A percentile compares a stretch with the other conserved stretches of the same genome.
Conservation (phyloP, 192 early-diverging fungal species). For the Lobosporangium transversale region DNA sequence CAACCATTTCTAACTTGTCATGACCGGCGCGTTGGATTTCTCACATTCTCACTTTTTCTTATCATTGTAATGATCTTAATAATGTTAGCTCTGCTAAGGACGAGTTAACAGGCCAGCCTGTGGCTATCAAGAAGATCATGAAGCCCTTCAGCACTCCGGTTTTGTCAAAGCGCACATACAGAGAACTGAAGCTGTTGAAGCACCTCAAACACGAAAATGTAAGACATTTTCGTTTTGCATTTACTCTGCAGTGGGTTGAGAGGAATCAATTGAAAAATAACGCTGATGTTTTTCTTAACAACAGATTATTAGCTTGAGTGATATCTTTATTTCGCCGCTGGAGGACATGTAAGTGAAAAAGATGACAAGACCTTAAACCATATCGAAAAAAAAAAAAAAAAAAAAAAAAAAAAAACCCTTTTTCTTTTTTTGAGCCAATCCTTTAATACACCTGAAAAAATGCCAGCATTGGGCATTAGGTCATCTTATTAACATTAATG, state of each 20-base stretch:
- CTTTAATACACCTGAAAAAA: too few relatives aligned
- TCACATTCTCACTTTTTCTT: too few relatives aligned
- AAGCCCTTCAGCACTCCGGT: conserved; percentile 93
- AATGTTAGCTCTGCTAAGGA: conserved; percentile 88
- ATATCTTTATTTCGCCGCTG: conserved; percentile 93
- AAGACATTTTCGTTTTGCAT: conserved; percentile 7
- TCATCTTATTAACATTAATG: too few relatives aligned
- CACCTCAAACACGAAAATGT: conserved; percentile 96
- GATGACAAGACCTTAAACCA: neutral
- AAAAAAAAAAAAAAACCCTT: too few relatives aligned
- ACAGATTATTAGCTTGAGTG: conserved; percentile 88
- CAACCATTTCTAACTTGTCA: too few relatives aligned
- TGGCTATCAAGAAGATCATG: conserved; percentile 98
- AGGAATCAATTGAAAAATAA: neutral
- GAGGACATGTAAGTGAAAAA: conserved; percentile 82
- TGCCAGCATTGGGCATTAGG: too few relatives aligned
- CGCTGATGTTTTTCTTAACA: conserved; percentile 2
- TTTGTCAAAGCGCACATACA: conserved; percentile 93
- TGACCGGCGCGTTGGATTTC: too few relatives aligned
- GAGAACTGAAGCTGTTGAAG: conserved; percentile 94
- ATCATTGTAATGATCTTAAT: too few relatives aligned
- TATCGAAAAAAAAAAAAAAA: too few relatives aligned
- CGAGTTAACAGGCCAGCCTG: conserved; percentile 81
- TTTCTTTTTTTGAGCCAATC: too few relatives aligned
- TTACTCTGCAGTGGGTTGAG: neutral